phyloP scores from a whole-genome alignment of 1,284 basidiomycete genomes.

The Coriolopsis trogii region DNA sequence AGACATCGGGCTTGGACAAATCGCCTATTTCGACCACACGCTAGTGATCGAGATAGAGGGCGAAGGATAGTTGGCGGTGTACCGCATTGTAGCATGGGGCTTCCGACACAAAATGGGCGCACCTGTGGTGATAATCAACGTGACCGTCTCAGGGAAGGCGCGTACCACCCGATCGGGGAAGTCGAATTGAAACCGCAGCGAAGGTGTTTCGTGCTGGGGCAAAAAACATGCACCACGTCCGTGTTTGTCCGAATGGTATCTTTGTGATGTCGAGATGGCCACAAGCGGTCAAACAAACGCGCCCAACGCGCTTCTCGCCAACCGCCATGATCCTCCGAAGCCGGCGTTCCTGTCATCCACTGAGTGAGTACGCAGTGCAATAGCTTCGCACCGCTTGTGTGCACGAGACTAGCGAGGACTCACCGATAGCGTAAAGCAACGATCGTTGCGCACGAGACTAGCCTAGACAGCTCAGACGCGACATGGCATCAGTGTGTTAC shows the following conservation, averaged over 20 bases:
- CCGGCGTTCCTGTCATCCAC: background rate
- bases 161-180: background rate
- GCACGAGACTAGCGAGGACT: background rate
- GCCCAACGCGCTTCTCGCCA: too few relatives aligned
- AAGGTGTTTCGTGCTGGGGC: conserved; percentile 4
- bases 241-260: too few relatives aligned
- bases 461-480: too few relatives aligned
- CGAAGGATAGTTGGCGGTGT: conserved; percentile 5
- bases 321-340: conserved; percentile 4
- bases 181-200: conserved; percentile 2
- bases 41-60: too few relatives aligned
- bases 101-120: conserved; percentile 12
- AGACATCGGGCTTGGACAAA: too few relatives aligned
- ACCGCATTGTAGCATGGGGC: conserved; percentile 11
- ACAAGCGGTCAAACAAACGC: too few relatives aligned
- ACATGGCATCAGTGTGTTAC: too few relatives aligned
- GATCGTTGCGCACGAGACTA: too few relatives aligned
- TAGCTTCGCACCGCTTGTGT: too few relatives aligned
- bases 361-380: background rate
- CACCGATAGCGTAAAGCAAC: too few relatives aligned
- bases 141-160: conserved; percentile 7
- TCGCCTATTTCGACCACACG: too few relatives aligned
- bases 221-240: background rate
- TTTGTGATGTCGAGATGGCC: conserved; percentile 7
- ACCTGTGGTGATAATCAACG: conserved; percentile 20